A percentile compares a stretch with the other conserved stretches of the same genome.
Evolutionary conservation across 208 protist genomes (phyloP).

Genomic region (Leishmania aethiopica): DNA sequence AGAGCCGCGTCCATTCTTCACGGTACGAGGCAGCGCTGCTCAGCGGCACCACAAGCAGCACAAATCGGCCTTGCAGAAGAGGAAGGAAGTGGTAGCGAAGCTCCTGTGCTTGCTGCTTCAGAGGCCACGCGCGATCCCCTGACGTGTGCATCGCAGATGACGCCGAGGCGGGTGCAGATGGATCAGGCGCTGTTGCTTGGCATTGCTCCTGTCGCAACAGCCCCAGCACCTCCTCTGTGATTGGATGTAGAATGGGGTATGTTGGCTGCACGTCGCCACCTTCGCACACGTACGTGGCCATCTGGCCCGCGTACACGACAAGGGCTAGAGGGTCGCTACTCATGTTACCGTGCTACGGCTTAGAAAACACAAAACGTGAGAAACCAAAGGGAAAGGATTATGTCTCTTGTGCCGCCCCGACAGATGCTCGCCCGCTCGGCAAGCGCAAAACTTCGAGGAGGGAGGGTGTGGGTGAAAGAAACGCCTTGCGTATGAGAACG

Average conservation of each 20-base stretch:
- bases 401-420: background rate
- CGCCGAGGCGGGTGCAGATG: background rate
- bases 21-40: constrained; percentile 28
- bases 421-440: background rate
- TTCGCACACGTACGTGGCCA: constrained; percentile 43
- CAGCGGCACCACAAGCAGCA: constrained; percentile 50
- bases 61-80: constrained; percentile 29
- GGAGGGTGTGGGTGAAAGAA: background rate
- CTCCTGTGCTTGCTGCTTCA: background rate
- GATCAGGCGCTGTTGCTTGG: background rate
- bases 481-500: background rate
- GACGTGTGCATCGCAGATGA: background rate
- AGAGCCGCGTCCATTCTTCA: constrained; percentile 36
- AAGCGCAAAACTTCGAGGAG: constrained; percentile 1
- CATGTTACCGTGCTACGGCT: background rate
- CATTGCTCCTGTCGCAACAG: background rate
- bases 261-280: constrained; percentile 44
- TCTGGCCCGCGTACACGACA: constrained; percentile 36
- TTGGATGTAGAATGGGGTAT: constrained; percentile 28
- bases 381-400: constrained; percentile 16
- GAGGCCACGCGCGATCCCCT: background rate
- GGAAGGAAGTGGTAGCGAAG: constrained; percentile 27
- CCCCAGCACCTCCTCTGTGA: constrained; percentile 27
- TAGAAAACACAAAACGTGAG: constrained; percentile 3
- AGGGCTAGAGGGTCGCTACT: constrained; percentile 4